Evolutionary conservation across 805 yeast species (phyloP).

Genomic region (Lachancea fermentati): DNA sequence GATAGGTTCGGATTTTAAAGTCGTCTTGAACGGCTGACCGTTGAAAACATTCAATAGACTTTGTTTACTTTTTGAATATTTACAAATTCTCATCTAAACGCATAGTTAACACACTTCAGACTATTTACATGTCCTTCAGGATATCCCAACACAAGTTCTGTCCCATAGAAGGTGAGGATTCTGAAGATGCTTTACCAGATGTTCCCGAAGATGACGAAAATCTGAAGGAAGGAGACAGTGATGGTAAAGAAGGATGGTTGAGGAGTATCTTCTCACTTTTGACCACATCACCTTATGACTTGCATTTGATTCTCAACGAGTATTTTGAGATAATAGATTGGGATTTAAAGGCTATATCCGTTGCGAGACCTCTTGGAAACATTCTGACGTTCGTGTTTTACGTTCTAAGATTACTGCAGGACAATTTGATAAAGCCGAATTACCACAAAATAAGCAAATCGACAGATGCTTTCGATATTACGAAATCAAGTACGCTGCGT

Average conservation of each 20-base stretch:
- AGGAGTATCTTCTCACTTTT: constrained; percentile 4
- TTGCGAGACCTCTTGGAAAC: constrained; percentile 27
- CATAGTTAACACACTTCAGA: neutral
- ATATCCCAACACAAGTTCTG: constrained; percentile 9
- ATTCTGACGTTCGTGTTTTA: constrained; percentile 17
- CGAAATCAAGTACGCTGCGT: constrained; percentile 22
- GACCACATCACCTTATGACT: constrained; percentile 21
- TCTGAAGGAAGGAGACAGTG: constrained; percentile 2
- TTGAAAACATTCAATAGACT: neutral
- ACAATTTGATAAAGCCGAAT: constrained; percentile 26
- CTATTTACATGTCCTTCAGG: constrained; percentile 12
- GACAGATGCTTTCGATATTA: constrained; percentile 26
- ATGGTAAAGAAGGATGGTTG: constrained; percentile 5
- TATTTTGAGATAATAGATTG: constrained; percentile 25
- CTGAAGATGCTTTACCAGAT: neutral
- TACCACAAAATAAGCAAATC: constrained; percentile 14
- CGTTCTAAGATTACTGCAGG: constrained; percentile 25
- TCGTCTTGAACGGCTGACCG: constrained; percentile 11
- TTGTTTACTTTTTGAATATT: neutral
- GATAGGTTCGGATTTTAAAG: constrained; percentile 8
- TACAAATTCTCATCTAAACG: neutral
- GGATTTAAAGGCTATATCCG: constrained; percentile 22
- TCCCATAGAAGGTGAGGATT: constrained; percentile 6
- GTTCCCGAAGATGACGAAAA: neutral
- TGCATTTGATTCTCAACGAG: constrained; percentile 21